These are phyloP conservation scores for Gyromitra esculenta DNA, from an alignment of 2,329 filamentous ascomycete species.

Conservation along the genomic window DNA sequence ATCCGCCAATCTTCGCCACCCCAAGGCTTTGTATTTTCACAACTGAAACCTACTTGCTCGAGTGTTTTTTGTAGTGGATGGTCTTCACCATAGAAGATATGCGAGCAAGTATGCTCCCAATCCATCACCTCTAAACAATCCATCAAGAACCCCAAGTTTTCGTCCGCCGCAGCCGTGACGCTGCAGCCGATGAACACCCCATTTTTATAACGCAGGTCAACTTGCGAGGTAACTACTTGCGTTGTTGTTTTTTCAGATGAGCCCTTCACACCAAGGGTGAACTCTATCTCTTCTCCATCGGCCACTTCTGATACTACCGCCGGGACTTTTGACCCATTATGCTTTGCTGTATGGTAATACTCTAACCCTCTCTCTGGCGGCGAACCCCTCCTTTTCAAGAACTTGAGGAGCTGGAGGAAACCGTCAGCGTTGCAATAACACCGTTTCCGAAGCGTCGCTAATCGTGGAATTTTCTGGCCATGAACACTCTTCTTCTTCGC, in stretches of 20 bases:
- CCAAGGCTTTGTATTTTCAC: background rate
- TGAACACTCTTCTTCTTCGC: background rate
- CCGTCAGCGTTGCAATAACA: conserved; percentile 14
- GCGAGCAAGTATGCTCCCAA: conserved; percentile 40
- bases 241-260: background rate
- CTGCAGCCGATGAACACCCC: background rate
- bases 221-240: background rate
- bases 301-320: conserved; percentile 3
- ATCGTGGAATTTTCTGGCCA: background rate
- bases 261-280: background rate
- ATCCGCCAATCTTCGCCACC: conserved; percentile 21
- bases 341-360: background rate
- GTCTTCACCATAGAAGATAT: conserved; percentile 1
- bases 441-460: background rate
- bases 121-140: conserved; percentile 32
- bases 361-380: background rate
- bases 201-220: conserved; percentile 13
- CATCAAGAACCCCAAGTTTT: conserved; percentile 6
- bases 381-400: conserved; percentile 1
- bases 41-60: conserved; percentile 6
- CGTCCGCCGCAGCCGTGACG: background rate
- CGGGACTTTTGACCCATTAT: background rate
- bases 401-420: conserved; percentile 7
- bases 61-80: background rate
- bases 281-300: conserved; percentile 16